Conservation (phyloP, 2,329 filamentous ascomycete species). For the Fusarium protoensiforme region DNA sequence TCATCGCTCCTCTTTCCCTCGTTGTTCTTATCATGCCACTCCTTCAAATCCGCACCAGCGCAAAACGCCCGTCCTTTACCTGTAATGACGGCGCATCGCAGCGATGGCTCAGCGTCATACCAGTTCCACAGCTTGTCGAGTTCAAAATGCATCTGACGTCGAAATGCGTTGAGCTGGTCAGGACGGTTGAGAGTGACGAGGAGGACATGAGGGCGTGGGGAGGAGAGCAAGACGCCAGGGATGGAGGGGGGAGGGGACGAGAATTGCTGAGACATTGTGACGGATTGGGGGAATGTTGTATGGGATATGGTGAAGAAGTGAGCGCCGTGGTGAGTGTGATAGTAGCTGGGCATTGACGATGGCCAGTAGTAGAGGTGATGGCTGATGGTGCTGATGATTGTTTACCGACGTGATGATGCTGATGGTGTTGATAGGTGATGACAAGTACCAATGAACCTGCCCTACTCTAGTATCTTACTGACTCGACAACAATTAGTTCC, state of each 20-base stretch:
- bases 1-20: slow-evolving; percentile 8
- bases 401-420: background rate
- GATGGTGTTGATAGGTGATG: background rate
- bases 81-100: slow-evolving; percentile 72
- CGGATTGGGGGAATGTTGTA: slow-evolving; percentile 18
- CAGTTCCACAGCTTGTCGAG: slow-evolving; percentile 64
- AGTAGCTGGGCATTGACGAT: slow-evolving; percentile 18
- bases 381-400: background rate
- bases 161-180: slow-evolving; percentile 67
- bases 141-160: slow-evolving; percentile 58
- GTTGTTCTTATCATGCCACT: slow-evolving; percentile 64
- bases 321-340: slow-evolving; percentile 28
- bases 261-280: slow-evolving; percentile 44
- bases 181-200: slow-evolving; percentile 71
- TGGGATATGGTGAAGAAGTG: slow-evolving; percentile 31
- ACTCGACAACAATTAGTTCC: background rate
- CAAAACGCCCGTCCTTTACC: slow-evolving; percentile 73
- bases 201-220: slow-evolving; percentile 65
- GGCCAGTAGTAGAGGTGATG: background rate
- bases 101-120: slow-evolving; percentile 69
- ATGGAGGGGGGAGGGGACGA: slow-evolving; percentile 54
- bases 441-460: background rate
- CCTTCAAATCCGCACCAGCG: slow-evolving; percentile 74
- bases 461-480: background rate
- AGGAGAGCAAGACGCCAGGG: slow-evolving; percentile 56